Evolutionary conservation across 2,329 filamentous ascomycete species (phyloP), one percentile per base, ranked within the genome.

Genomic region (Aureobasidium sp.): DNA sequence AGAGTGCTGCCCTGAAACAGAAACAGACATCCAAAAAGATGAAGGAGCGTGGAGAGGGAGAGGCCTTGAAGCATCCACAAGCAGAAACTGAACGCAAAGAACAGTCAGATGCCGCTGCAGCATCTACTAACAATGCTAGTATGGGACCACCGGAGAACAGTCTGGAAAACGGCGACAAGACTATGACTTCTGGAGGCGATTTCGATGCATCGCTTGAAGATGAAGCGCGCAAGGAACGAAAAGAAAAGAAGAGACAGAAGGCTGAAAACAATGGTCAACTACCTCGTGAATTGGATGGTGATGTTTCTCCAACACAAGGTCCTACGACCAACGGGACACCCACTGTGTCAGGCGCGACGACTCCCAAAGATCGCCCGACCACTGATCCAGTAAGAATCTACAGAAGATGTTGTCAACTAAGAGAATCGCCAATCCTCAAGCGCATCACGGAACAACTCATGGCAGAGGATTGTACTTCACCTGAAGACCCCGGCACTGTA

Each of bases 331-430:
- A 29, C 25, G 69, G 68, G 54, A 73, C 69, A 64, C 68, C 76
- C 9, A 68, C 71, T 18, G 59, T 18, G 7, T 64, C 65, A 16
- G 66, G 63, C 11, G 55, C 66, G 7, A n/a, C 64, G 13, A 66
- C 66, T 18, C 79, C 86, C 1, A 87, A 81, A 68, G 85, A 87
- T 67, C 84, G 88, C 59, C 95, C 95, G 0, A 98, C 95, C 0
- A 97, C 92, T 1, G 96, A 98, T 74, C 95, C 96, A 2, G 89
- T 95, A 18, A 88, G 95, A 66, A 97, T 99, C 73, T 99, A 99
- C 78, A 88, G 95, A 70, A 87, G 96, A 74, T 98, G 96, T 77
- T 98, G 96, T 76, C 95, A 98, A 75, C 82, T 99, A 36, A 89
- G 96, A 66, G 96, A 98, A 79, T 97, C 94, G 0, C 93, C 94